Conservation (phyloP, 371 early-diverging fungal genomes). For the Dichotomocladium elegans region DNA sequence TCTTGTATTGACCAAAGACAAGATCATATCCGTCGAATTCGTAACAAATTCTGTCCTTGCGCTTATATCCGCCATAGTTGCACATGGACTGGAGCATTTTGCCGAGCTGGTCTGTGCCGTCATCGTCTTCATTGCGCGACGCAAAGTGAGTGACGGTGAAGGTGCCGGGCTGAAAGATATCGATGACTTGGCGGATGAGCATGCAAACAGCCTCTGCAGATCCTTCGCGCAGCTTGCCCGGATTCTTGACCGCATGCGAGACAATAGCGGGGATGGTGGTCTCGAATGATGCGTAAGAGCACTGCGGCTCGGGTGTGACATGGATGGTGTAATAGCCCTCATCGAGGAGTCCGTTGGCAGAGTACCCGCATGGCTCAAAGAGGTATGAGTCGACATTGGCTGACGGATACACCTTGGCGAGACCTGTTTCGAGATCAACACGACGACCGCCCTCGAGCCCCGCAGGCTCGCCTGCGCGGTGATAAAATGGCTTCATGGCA, state of each 20-base stretch:
- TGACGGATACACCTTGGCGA: constrained; percentile 70
- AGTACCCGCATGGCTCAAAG: constrained; percentile 94
- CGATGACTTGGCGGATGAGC: constrained; percentile 73
- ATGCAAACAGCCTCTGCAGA: constrained; percentile 8
- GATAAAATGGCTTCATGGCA: constrained; percentile 69
- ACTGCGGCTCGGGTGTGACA: constrained; percentile 94
- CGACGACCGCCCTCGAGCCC: constrained; percentile 59
- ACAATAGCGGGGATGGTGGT: constrained; percentile 74
- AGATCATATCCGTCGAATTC: constrained; percentile 80
- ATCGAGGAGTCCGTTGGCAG: constrained; percentile 78
- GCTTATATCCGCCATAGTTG: constrained; percentile 49
- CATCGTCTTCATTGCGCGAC: constrained; percentile 28
- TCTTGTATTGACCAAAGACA: constrained; percentile 62
- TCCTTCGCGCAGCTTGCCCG: neutral
- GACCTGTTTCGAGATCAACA: constrained; percentile 72
- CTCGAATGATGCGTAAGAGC: constrained; percentile 96
- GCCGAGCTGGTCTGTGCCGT: constrained; percentile 25
- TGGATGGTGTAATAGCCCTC: constrained; percentile 91
- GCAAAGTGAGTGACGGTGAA: constrained; percentile 86
- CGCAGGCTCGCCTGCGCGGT: constrained; percentile 37
- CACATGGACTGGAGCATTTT: constrained; percentile 45
- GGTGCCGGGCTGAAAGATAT: constrained; percentile 76
- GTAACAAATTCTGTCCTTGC: constrained; percentile 71
- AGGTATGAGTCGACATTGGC: constrained; percentile 80
- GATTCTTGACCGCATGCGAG: constrained; percentile 11